Base-by-base conservation (phyloP, 2,329 filamentous ascomycete species). In the Fusarium tanahbumbuense region DNA sequence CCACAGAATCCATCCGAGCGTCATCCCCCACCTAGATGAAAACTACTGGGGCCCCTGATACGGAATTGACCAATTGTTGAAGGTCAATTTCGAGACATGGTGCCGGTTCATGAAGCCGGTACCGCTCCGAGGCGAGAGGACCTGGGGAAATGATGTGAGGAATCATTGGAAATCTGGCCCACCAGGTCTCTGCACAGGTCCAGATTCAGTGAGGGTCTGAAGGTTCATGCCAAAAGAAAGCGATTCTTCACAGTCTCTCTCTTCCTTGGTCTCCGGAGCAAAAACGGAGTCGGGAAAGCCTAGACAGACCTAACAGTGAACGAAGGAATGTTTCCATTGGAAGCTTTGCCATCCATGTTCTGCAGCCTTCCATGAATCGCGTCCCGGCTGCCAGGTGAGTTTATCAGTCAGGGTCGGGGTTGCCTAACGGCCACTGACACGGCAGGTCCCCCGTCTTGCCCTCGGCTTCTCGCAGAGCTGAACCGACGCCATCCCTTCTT, bases 31-130 rank as follows among this genome's bases (percentile, higher is more conserved):
- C 70, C 46, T 18, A 56, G n/a, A n/a, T 52, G 40, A 40, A 53
- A 48, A 50, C 16, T 20, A 64, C 44, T 56, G 68, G 65, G 57
- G 59, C 42, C 62, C 47, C 25, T 55, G 57, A 50, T 40, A 40
- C 37, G 12, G 53, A 22, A 56, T 54, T 54, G 54, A 20, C 73
- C 73, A 75, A 68, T 75, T 32, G 63, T 25, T 57, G 46, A 22
- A 8, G 25, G 12, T 41, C 57, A 67, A 75, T 75, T 74, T 75
- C 65, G 69, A 71, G 57, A 52, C 70, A 63, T 42, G 23, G 37
- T 32, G 27, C 56, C 67, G 42, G 63, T 60, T 50, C 55, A 50
- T 58, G 48, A 60, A 44, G 59, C 55, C 60, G 59, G 66, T 67
- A 58, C 59, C 41, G 64, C 55, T 68, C 48, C 50, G 46, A 56